Evolutionary conservation across 2,329 filamentous ascomycete genomes (phyloP).

Genomic region (Nemania abortiva): DNA sequence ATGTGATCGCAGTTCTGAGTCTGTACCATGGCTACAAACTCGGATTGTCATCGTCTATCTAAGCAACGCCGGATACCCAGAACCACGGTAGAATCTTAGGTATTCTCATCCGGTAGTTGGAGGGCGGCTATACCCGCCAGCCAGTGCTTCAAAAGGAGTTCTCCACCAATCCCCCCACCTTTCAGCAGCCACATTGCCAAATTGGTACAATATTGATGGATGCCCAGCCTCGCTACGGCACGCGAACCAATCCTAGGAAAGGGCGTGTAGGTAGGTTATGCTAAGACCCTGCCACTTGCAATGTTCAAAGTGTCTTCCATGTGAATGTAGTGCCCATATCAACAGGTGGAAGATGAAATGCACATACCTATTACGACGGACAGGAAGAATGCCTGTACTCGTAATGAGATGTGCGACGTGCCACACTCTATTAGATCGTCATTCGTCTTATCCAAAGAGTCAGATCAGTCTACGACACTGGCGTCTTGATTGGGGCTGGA

Average conservation of each 20-base stretch:
- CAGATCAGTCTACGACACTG: neutral
- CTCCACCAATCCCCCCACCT: constrained; percentile 5
- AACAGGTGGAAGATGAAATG: too few species aligned
- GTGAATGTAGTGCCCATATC: too few species aligned
- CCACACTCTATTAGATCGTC: neutral
- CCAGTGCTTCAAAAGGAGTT: neutral
- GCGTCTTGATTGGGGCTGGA: neutral
- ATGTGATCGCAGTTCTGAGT: neutral
- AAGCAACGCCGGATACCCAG: neutral
- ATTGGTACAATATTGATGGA: constrained; percentile 30
- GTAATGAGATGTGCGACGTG: neutral
- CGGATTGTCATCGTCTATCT: neutral
- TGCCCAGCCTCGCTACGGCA: constrained; percentile 19
- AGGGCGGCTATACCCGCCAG: constrained; percentile 30
- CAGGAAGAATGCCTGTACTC: neutral
- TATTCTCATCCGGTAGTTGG: neutral
- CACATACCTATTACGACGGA: too few species aligned
- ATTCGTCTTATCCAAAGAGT: neutral
- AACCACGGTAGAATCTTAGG: neutral
- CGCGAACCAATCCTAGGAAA: constrained; percentile 25
- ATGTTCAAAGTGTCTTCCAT: too few species aligned
- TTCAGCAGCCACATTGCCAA: constrained; percentile 14
- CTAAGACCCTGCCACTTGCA: neutral
- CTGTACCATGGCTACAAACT: neutral
- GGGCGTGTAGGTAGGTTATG: too few species aligned